Percentiles rank a stretch among this genome's conserved stretches.
These are phyloP conservation scores for Xerocomus amazonicus DNA, from an alignment of 1,284 basidiomycete species.

Conservation along the genomic window DNA sequence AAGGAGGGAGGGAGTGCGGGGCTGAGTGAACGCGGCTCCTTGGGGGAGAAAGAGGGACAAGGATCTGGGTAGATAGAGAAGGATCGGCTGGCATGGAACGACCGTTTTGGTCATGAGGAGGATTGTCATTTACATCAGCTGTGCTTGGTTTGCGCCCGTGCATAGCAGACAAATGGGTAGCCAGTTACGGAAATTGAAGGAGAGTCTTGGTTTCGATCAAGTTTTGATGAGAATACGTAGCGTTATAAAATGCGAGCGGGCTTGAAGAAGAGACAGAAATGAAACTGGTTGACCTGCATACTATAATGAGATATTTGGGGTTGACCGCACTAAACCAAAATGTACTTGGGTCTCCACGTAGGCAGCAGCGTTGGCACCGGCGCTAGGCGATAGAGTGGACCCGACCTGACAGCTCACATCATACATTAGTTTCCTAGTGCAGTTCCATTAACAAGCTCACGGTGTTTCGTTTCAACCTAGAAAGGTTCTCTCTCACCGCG, in stretches of 20 bases:
- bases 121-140: slow-evolving; percentile 20
- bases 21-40: slow-evolving; percentile 38
- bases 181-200: neutral
- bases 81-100: slow-evolving; percentile 1
- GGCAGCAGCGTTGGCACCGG: neutral
- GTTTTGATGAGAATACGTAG: slow-evolving; percentile 4
- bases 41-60: slow-evolving; percentile 24
- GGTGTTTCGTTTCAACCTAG: neutral
- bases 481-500: neutral
- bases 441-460: slow-evolving; percentile 2
- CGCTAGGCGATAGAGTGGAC: slow-evolving; percentile 12
- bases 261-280: neutral
- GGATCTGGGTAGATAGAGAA: slow-evolving; percentile 6
- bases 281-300: neutral
- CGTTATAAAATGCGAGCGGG: slow-evolving; percentile 1
- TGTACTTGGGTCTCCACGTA: slow-evolving; percentile 4
- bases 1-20: slow-evolving; percentile 28
- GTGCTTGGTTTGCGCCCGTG: slow-evolving; percentile 38
- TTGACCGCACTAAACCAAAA: neutral
- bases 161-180: slow-evolving; percentile 14
- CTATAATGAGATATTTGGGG: slow-evolving; percentile 3
- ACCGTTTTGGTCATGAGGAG: neutral
- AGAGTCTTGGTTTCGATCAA: neutral
- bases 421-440: no score
- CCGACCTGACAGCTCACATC: slow-evolving; percentile 5